phyloP scores from a whole-genome alignment of 768 basidiomycete species.

The Tricholoma saponaceum region DNA sequence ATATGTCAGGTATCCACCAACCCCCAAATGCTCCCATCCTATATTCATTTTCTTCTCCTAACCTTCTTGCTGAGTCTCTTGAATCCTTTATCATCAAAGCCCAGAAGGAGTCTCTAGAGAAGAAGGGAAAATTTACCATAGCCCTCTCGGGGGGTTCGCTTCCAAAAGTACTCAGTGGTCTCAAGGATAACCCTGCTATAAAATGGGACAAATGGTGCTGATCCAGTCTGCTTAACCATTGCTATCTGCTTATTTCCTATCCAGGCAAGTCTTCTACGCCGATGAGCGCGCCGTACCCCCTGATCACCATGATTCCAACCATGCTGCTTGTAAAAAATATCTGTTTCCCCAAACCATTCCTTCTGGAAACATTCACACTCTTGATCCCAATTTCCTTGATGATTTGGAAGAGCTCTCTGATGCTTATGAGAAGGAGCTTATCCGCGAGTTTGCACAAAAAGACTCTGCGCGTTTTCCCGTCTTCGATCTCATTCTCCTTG shows the following conservation, averaged over 20 bases:
- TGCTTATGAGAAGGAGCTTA: constrained; percentile 79
- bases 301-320: constrained; percentile 92
- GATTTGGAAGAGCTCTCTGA: constrained; percentile 81
- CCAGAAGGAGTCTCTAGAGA: constrained; percentile 85
- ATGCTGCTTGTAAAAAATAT: constrained; percentile 63
- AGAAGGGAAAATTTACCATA: constrained; percentile 86
- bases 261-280: constrained; percentile 95
- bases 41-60: constrained; percentile 57
- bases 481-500: constrained; percentile 95
- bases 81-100: constrained; percentile 82
- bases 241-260: not conserved
- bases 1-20: constrained; percentile 40
- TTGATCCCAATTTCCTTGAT: constrained; percentile 64
- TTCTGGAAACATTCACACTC: constrained; percentile 69
- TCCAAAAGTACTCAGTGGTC: constrained; percentile 73
- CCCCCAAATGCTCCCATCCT: constrained; percentile 68
- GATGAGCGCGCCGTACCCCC: constrained; percentile 96
- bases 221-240: constrained; percentile 6
- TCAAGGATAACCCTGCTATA: constrained; percentile 58
- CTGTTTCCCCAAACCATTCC: constrained; percentile 85
- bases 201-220: constrained; percentile 93
- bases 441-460: constrained; percentile 86
- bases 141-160: constrained; percentile 94
- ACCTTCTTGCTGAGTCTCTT: constrained; percentile 59
- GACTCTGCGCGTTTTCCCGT: constrained; percentile 95